Percentiles rank a stretch among this genome's conserved stretches.
Conservation (phyloP, 1,139 yeast genomes). For the Pichia sp. region DNA sequence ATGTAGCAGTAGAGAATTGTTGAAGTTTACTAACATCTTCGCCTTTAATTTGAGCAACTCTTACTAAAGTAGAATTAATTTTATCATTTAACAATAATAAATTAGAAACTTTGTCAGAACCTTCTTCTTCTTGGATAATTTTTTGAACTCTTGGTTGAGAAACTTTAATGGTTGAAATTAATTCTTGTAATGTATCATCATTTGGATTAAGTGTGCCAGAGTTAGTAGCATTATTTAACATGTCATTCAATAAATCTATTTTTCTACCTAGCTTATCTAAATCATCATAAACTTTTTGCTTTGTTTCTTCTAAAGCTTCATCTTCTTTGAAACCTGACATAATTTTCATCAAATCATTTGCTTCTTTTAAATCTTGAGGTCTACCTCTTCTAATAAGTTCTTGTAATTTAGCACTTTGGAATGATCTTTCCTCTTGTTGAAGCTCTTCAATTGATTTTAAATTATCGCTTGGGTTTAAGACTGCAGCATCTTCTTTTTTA, state of each 20-base stretch:
- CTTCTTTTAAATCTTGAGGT: slow-evolving; percentile 93
- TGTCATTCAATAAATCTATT: slow-evolving; percentile 84
- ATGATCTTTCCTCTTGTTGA: slow-evolving; percentile 86
- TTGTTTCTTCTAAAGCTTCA: slow-evolving; percentile 50
- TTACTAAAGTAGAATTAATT: slow-evolving; percentile 62
- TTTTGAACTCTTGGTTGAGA: slow-evolving; percentile 85
- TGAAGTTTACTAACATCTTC: slow-evolving; percentile 55
- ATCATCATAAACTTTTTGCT: slow-evolving; percentile 77
- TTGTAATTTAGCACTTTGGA: slow-evolving; percentile 91
- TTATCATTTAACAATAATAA: slow-evolving; percentile 69
- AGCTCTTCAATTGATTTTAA: slow-evolving; percentile 85
- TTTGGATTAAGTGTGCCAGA: slow-evolving; percentile 43
- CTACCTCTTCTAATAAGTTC: slow-evolving; percentile 93
- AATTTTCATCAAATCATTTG: slow-evolving; percentile 91
- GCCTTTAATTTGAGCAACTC: slow-evolving; percentile 62
- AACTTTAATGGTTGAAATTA: slow-evolving; percentile 71
- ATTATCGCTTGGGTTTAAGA: slow-evolving; percentile 84
- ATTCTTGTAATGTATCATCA: slow-evolving; percentile 70
- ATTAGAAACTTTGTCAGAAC: slow-evolving; percentile 59
- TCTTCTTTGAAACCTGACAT: slow-evolving; percentile 98
- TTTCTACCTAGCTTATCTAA: slow-evolving; percentile 79
- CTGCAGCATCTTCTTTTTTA: slow-evolving; percentile 86
- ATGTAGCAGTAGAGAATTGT: slow-evolving; percentile 30
- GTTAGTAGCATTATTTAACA: slow-evolving; percentile 59
- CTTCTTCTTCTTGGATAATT: slow-evolving; percentile 71